These are phyloP conservation scores for Dipodascus geniculatus DNA, from an alignment of 805 yeast genomes.

Conservation along the genomic window DNA sequence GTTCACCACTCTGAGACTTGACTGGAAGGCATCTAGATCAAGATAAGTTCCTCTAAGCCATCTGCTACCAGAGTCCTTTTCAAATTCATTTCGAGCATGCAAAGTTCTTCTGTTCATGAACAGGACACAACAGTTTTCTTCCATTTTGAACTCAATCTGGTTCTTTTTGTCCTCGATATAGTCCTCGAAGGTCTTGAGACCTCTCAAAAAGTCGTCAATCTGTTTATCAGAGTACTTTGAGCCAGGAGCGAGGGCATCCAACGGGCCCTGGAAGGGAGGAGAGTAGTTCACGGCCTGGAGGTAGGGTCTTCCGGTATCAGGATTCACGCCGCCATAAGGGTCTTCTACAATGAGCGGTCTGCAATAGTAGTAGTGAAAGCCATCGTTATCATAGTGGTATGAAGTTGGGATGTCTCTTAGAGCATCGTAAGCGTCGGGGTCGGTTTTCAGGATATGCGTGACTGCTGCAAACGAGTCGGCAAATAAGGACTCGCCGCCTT, in stretches of 20 bases:
- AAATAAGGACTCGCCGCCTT: slow-evolving; percentile 59
- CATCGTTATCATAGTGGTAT: slow-evolving; percentile 53
- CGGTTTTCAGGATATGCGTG: slow-evolving; percentile 37
- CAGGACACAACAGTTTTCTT: slow-evolving; percentile 50
- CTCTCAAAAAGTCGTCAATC: slow-evolving; percentile 46
- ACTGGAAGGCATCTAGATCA: slow-evolving; percentile 58
- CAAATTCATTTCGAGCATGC: slow-evolving; percentile 48
- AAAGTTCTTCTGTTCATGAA: slow-evolving; percentile 62
- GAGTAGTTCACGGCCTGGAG: slow-evolving; percentile 59
- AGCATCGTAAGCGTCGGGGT: slow-evolving; percentile 54
- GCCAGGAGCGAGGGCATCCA: slow-evolving; percentile 31
- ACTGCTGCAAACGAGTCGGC: slow-evolving; percentile 64
- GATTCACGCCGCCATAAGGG: slow-evolving; percentile 23
- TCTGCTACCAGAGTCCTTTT: slow-evolving; percentile 37
- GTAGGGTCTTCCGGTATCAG: slow-evolving; percentile 21
- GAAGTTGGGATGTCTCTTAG: slow-evolving; percentile 52
- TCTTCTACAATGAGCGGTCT: slow-evolving; percentile 55
- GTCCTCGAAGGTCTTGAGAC: slow-evolving; percentile 48
- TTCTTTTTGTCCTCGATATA: slow-evolving; percentile 41
- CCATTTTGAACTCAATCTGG: slow-evolving; percentile 41
- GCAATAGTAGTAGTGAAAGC: slow-evolving; percentile 47
- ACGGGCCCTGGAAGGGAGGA: slow-evolving; percentile 78
- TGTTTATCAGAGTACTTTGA: slow-evolving; percentile 30
- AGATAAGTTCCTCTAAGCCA: slow-evolving; percentile 71
- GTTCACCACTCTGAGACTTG: slow-evolving; percentile 30